These are phyloP conservation scores for Hypoxylon subgilvum DNA, from an alignment of 495 filamentous ascomycete genomes.

Conservation along the genomic window DNA sequence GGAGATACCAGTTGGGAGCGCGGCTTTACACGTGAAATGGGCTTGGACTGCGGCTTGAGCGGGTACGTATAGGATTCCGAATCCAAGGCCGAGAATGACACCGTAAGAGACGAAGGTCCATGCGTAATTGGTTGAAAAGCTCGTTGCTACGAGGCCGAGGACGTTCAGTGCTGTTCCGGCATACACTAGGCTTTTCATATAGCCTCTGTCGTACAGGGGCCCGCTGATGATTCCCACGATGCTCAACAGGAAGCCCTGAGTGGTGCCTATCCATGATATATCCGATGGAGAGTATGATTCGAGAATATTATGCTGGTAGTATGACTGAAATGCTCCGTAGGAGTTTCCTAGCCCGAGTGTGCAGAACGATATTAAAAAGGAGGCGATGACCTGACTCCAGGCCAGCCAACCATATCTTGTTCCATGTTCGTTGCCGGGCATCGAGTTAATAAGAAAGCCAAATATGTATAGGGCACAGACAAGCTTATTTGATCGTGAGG, in stretches of 20 bases:
- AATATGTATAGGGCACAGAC: too few relatives aligned
- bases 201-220: conserved; percentile 68
- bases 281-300: conserved; percentile 39
- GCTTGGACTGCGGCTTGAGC: conserved; percentile 77
- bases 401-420: background rate
- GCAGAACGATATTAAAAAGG: conserved; percentile 29
- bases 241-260: conserved; percentile 69
- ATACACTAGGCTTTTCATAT: conserved; percentile 58
- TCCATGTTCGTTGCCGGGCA: background rate
- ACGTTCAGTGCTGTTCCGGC: conserved; percentile 62
- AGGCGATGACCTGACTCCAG: conserved; percentile 35
- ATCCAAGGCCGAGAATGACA: conserved; percentile 51
- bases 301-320: conserved; percentile 47
- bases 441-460: too few relatives aligned
- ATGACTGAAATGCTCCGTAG: conserved; percentile 58
- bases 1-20: conserved; percentile 75
- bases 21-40: conserved; percentile 67
- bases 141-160: conserved; percentile 61
- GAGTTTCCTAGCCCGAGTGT: conserved; percentile 51
- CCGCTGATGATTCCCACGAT: conserved; percentile 65
- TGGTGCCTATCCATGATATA: conserved; percentile 65
- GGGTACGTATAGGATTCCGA: conserved; percentile 68
- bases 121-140: conserved; percentile 49
- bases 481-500: too few relatives aligned
- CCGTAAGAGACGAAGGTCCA: conserved; percentile 57